These are phyloP conservation scores for Kazachstania kunashirensis DNA, from an alignment of 805 yeast genomes.

Conservation along the genomic window DNA sequence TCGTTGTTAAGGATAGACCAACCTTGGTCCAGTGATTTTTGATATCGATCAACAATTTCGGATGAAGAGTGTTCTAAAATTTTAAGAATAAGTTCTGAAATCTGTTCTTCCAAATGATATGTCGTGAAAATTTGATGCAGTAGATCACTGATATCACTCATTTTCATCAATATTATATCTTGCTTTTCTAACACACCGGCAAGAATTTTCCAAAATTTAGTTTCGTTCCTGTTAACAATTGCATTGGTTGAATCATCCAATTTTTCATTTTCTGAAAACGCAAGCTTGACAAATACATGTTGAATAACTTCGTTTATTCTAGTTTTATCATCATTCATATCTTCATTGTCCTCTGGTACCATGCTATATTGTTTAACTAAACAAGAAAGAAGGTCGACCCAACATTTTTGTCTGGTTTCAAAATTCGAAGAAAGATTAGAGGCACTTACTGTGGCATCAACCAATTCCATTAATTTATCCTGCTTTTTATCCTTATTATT, in stretches of 20 bases:
- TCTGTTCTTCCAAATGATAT: constrained; percentile 52
- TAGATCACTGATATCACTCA: constrained; percentile 51
- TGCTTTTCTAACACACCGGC: constrained; percentile 44
- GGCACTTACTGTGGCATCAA: constrained; percentile 11
- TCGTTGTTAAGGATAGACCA: constrained; percentile 48
- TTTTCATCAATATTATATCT: constrained; percentile 37
- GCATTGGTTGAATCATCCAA: constrained; percentile 10
- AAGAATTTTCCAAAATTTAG: constrained; percentile 46
- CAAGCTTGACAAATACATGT: constrained; percentile 15
- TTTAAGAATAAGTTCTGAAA: constrained; percentile 41
- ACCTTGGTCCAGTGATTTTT: constrained; percentile 41
- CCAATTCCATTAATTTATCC: constrained; percentile 6
- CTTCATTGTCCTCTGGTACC: not conserved
- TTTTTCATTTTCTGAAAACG: constrained; percentile 12
- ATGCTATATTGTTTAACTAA: constrained; percentile 10
- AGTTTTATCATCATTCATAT: constrained; percentile 3
- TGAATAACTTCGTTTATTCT: constrained; percentile 12
- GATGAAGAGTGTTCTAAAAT: constrained; percentile 50
- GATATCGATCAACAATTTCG: constrained; percentile 36
- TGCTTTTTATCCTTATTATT: constrained; percentile 1
- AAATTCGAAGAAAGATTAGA: constrained; percentile 4
- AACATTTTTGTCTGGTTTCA: constrained; percentile 10
- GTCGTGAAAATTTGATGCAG: constrained; percentile 56
- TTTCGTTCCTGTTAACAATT: constrained; percentile 3
- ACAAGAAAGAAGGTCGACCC: constrained; percentile 20